Percentiles rank a stretch among this genome's conserved stretches.
Evolutionary conservation across 192 early-diverging fungal genomes (phyloP).

Genomic region (Helicostylum pulchrum): DNA sequence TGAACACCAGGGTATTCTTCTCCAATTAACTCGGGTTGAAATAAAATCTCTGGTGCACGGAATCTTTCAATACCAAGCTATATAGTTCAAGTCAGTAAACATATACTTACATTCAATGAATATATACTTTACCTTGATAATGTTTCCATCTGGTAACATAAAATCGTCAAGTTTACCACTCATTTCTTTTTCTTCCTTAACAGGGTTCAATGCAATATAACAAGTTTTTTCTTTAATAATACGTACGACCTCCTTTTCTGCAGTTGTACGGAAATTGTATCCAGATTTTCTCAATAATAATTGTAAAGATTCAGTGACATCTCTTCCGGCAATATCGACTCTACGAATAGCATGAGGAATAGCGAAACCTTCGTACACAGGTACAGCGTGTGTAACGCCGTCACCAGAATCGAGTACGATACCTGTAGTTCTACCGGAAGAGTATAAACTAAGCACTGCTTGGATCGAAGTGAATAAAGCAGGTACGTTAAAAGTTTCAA

Average conservation of each 20-base stretch:
- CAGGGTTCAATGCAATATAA: constrained; percentile 85
- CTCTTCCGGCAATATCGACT: constrained; percentile 92
- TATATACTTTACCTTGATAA: constrained; percentile 62
- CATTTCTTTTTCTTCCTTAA: constrained; percentile 92
- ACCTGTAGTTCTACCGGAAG: constrained; percentile 96
- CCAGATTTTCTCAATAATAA: constrained; percentile 90
- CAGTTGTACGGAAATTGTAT: constrained; percentile 83
- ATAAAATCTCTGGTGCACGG: constrained; percentile 93
- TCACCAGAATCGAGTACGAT: constrained; percentile 96
- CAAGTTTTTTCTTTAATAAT: constrained; percentile 96
- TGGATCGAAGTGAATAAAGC: constrained; percentile 96
- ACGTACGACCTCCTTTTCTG: constrained; percentile 94
- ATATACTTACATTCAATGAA: background rate
- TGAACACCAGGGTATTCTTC: constrained; percentile 91
- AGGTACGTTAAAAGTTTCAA: constrained; percentile 99
- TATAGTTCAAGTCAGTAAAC: too few species aligned
- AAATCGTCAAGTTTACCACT: constrained; percentile 73
- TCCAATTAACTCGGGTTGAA: constrained; percentile 92
- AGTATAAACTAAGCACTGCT: constrained; percentile 95
- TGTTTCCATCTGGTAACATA: constrained; percentile 78
- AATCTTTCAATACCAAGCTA: constrained; percentile 90
- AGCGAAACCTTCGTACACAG: constrained; percentile 96
- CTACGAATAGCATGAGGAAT: constrained; percentile 91
- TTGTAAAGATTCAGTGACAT: constrained; percentile 91
- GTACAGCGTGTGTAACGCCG: constrained; percentile 93